Evolutionary conservation across 441 rosid species (phyloP).

Genomic region (Pelargonium cotyledonis): DNA sequence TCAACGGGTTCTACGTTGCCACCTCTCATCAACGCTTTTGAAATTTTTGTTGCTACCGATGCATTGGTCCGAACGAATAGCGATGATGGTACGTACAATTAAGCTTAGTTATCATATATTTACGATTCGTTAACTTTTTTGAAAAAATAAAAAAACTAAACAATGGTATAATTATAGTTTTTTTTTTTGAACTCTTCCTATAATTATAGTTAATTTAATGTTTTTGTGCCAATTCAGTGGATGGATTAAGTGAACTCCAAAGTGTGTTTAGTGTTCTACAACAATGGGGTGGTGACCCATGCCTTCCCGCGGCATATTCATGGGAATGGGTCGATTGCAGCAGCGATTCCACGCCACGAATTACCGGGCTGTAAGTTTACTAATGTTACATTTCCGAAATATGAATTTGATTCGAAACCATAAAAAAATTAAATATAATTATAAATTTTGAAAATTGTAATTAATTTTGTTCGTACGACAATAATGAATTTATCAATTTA

Average conservation of each 20-base stretch:
- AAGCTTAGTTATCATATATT: not conserved
- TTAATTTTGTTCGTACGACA: too few species aligned
- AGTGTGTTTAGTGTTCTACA: slow-evolving; percentile 16
- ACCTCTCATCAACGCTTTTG: slow-evolving; percentile 51
- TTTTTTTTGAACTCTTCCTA: too few species aligned
- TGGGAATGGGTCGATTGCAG: slow-evolving; percentile 45
- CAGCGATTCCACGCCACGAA: slow-evolving; percentile 24
- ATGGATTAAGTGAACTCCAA: slow-evolving; percentile 23
- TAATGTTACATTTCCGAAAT: not conserved
- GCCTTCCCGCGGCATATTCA: slow-evolving; percentile 33
- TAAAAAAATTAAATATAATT: too few species aligned
- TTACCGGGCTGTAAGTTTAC: slow-evolving; percentile 32
- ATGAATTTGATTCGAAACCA: not conserved
- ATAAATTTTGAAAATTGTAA: too few species aligned
- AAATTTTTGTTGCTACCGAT: slow-evolving; percentile 31
- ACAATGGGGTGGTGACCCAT: slow-evolving; percentile 41
- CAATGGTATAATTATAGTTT: too few species aligned
- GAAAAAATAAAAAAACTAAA: too few species aligned
- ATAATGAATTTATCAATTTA: slow-evolving; percentile 11
- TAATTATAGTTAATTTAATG: too few species aligned
- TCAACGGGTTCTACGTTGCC: slow-evolving; percentile 37
- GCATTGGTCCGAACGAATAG: slow-evolving; percentile 24
- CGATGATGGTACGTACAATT: slow-evolving; percentile 22
- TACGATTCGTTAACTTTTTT: not conserved
- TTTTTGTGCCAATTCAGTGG: slow-evolving; percentile 19